A percentile compares a stretch with the other conserved stretches of the same genome.
Evolutionary conservation across 805 yeast genomes (phyloP).

Genomic region (Isabelozyma gotoi): DNA sequence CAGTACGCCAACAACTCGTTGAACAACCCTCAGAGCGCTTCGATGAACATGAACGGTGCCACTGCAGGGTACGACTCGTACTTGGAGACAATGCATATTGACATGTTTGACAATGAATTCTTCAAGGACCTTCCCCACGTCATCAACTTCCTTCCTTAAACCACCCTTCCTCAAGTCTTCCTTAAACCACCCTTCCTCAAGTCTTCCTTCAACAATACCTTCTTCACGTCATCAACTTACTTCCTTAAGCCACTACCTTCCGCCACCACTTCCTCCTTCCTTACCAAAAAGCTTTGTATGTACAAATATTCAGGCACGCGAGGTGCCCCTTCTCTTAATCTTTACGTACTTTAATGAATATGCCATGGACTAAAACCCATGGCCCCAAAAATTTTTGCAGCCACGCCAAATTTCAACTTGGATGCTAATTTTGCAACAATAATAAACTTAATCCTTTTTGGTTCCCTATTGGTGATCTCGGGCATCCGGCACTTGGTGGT

Average conservation of each 20-base stretch:
- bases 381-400: neutral
- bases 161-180: too few relatives aligned
- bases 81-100: constrained; percentile 25
- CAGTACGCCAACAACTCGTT: neutral
- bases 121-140: constrained; percentile 24
- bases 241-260: too few relatives aligned
- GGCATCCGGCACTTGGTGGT: neutral
- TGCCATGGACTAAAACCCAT: too few relatives aligned
- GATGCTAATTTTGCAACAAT: too few relatives aligned
- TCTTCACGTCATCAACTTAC: constrained; percentile 15
- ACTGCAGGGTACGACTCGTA: constrained; percentile 16
- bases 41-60: neutral
- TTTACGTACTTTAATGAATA: neutral
- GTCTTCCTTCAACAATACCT: too few relatives aligned
- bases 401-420: neutral
- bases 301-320: too few relatives aligned
- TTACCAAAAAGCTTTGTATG: too few relatives aligned
- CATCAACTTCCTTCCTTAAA: constrained; percentile 8
- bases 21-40: neutral
- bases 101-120: constrained; percentile 25
- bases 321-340: neutral
- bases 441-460: too few relatives aligned
- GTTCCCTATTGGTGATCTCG: too few relatives aligned
- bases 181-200: too few relatives aligned
- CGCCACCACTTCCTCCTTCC: too few relatives aligned